phyloP scores from a whole-genome alignment of 2,329 filamentous ascomycete genomes.

The Pseudohalonectria lignicola region DNA sequence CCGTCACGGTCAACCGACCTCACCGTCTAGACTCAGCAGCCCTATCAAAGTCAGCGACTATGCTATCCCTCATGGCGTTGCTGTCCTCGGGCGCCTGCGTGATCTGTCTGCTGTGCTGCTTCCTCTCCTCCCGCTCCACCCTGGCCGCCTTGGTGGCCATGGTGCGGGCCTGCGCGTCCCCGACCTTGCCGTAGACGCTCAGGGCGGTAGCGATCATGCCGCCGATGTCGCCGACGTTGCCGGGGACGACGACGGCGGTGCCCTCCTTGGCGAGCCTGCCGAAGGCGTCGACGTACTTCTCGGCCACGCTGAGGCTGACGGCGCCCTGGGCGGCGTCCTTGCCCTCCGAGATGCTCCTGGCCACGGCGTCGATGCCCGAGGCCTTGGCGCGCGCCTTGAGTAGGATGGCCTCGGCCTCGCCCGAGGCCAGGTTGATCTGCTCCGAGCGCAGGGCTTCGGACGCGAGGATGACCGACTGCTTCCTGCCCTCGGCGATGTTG shows the following conservation, averaged over 20 bases:
- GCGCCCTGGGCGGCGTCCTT: constrained; percentile 69
- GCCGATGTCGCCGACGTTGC: constrained; percentile 92
- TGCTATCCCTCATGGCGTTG: constrained; percentile 12
- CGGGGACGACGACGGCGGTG: constrained; percentile 89
- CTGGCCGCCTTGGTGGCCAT: constrained; percentile 40
- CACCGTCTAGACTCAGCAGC: too few species aligned
- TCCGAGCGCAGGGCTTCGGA: constrained; percentile 85
- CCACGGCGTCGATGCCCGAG: constrained; percentile 77
- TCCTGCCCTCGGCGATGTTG: constrained; percentile 96
- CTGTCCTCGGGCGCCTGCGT: constrained; percentile 1
- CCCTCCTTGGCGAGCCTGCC: constrained; percentile 87
- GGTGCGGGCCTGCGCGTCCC: constrained; percentile 56
- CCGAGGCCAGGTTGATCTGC: constrained; percentile 83
- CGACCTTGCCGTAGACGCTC: constrained; percentile 91
- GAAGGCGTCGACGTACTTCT: constrained; percentile 95
- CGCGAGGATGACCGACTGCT: constrained; percentile 92
- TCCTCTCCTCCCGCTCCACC: constrained; percentile 9
- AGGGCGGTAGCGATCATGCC: constrained; percentile 95
- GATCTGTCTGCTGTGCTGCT: too few species aligned
- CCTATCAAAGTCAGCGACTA: constrained; percentile 17
- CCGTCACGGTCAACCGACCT: too few species aligned
- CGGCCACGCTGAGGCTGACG: constrained; percentile 78
- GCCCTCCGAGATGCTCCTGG: constrained; percentile 61
- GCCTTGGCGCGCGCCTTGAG: constrained; percentile 82
- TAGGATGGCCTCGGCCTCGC: constrained; percentile 87